Base-by-base conservation (phyloP, 345 rosid species). In the Bretschneidera sinensis region DNA sequence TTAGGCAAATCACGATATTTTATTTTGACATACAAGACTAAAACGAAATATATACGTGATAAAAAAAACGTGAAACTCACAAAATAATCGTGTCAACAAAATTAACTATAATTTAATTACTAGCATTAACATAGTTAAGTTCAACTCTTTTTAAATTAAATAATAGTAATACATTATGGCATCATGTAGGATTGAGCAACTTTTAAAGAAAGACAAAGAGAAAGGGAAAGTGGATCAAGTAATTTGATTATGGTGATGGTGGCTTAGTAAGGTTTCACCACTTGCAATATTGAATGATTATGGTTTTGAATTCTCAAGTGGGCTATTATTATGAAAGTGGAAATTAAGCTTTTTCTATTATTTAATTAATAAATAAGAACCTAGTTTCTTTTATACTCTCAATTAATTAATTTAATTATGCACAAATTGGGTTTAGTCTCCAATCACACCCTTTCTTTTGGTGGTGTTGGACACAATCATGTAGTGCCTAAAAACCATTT, bases 261-360 rank as follows among this genome's bases (percentile, higher is more conserved):
- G 79, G 74, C 31, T 43, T 43, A 31, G 61, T 70, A 59, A 69
- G 71, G 55, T 57, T 62, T 39, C 75, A 74, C 88, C 85, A 76
- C 83, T 76, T 60, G 69, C 63, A 19, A 25, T 66, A 54, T 59
- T 63, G 48, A 67, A 76, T 80, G 58, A 76, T 80, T 62, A 64
- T 33, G 14, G 48, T 69, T 67, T 71, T 78, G 85, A 83, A 78
- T 67, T 65, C 63, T 54, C 51, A 24, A 67, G 22, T 63, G 70
- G 55, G 65, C 33, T 63, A 57, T 61, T 18, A 57, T 63, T 58
- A 74, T 28, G 54, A 24, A 33, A 54, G 71, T 67, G 70, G 80
- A 60, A 59, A 55, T 61, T 48, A 52, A 43, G 39, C 50, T 60
- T 31, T 20, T 11, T 1, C 16, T 55, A 0, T 17, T 23, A 0